phyloP scores from a whole-genome alignment of 2,329 filamentous ascomycete genomes.

The Corinectria fuckeliana region DNA sequence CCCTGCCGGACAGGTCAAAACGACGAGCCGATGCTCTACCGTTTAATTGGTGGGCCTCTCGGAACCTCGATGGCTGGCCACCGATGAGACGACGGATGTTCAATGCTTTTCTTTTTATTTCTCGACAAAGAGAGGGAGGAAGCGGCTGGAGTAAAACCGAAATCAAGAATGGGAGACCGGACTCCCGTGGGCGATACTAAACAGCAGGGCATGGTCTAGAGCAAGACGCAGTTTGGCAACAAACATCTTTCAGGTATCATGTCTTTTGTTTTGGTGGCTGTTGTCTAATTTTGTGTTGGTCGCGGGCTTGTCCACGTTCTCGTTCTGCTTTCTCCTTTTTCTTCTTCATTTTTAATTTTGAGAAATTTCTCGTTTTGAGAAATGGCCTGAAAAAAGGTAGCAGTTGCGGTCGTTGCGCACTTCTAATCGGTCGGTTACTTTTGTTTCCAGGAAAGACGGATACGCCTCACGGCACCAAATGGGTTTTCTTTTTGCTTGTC shows the following conservation, averaged over 20 bases:
- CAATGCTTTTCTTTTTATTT: conserved; percentile 21
- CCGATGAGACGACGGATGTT: conserved; percentile 29
- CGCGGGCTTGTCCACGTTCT: conserved; percentile 16
- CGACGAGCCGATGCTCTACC: conserved; percentile 20
- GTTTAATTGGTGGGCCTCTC: conserved; percentile 19
- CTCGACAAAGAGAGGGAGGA: conserved; percentile 24
- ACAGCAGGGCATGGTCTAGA: conserved; percentile 33
- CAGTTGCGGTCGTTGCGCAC: conserved; percentile 23
- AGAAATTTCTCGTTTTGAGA: background rate
- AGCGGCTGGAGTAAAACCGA: conserved; percentile 26
- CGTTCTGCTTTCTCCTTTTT: conserved; percentile 20
- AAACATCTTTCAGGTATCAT: conserved; percentile 32
- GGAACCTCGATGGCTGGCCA: conserved; percentile 15
- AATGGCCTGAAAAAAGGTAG: conserved; percentile 30
- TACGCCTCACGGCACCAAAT: conserved; percentile 48
- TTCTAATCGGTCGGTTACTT: conserved; percentile 38
- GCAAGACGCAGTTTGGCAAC: conserved; percentile 43
- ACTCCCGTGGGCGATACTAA: conserved; percentile 30
- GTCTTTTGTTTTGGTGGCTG: conserved; percentile 20
- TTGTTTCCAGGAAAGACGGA: conserved; percentile 46
- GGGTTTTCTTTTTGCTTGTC: conserved; percentile 37
- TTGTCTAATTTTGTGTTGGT: conserved; percentile 23
- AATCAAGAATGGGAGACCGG: conserved; percentile 22
- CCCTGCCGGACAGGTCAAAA: conserved; percentile 38
- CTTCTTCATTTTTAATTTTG: background rate